A percentile compares a stretch with the other conserved stretches of the same genome.
Evolutionary conservation across 2,329 filamentous ascomycete genomes (phyloP).

Genomic region (Leptographium galeiforme): DNA sequence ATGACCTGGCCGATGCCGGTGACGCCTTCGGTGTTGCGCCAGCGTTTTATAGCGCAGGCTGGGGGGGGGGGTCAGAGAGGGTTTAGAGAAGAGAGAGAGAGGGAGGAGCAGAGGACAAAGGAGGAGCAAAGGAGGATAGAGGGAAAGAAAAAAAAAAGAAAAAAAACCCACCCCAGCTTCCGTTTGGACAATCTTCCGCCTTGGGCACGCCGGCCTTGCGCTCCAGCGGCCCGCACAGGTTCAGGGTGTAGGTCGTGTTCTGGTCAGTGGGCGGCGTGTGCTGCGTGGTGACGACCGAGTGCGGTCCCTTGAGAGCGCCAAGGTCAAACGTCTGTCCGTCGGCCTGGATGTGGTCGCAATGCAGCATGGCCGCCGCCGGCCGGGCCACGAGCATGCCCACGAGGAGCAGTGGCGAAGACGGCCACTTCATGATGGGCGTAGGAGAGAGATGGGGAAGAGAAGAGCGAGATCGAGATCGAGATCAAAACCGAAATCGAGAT

Average conservation of each 20-base stretch:
- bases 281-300: conserved; percentile 50
- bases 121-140: too few relatives aligned
- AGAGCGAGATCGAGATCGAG: not conserved
- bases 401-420: conserved; percentile 1
- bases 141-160: too few relatives aligned
- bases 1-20: conserved; percentile 43
- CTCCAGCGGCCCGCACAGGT: conserved; percentile 58
- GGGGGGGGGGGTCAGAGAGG: too few relatives aligned
- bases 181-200: conserved; percentile 51
- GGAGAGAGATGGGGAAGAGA: not conserved
- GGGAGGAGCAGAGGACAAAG: too few relatives aligned
- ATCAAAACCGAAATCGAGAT: too few relatives aligned
- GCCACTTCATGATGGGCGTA: conserved; percentile 2
- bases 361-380: conserved; percentile 31
- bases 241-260: conserved; percentile 72
- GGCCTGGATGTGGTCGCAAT: conserved; percentile 48
- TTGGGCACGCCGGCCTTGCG: conserved; percentile 42
- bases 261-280: conserved; percentile 37
- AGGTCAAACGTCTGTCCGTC: conserved; percentile 52
- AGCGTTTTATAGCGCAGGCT: conserved; percentile 66
- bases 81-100: too few relatives aligned
- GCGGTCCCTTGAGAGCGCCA: conserved; percentile 48
- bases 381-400: conserved; percentile 4
- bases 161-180: conserved; percentile 46
- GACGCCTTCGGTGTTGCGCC: conserved; percentile 32